Evolutionary conservation across 1,139 yeast genomes (phyloP).

Genomic region (Candida sanyaensis): DNA sequence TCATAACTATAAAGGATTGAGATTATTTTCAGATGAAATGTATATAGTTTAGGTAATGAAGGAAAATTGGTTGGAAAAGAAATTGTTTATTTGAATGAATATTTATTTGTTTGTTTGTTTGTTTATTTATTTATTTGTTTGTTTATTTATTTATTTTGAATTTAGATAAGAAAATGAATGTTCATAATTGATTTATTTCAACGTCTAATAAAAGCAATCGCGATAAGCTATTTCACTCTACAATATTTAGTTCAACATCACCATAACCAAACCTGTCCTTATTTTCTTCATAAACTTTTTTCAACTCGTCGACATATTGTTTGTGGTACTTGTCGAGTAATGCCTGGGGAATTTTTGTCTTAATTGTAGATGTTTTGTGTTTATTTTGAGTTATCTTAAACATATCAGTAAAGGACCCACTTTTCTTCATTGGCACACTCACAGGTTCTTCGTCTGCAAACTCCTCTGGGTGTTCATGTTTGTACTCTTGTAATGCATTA

Average conservation of each 20-base stretch:
- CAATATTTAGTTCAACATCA: conserved; percentile 49
- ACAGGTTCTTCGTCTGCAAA: conserved; percentile 9
- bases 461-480: conserved; percentile 29
- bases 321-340: conserved; percentile 71
- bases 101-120: background rate
- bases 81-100: background rate
- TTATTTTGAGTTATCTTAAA: conserved; percentile 20
- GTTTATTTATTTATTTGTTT: background rate
- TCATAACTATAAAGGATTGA: background rate
- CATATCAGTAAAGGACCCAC: conserved; percentile 15
- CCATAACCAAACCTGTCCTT: conserved; percentile 60
- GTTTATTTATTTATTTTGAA: background rate
- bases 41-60: background rate
- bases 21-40: background rate
- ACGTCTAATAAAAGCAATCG: too few relatives aligned
- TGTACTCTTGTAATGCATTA: conserved; percentile 34
- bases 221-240: conserved; percentile 29
- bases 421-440: background rate
- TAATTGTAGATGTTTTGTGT: conserved; percentile 14
- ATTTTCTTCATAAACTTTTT: conserved; percentile 67
- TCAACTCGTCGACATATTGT: conserved; percentile 68
- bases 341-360: conserved; percentile 39
- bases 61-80: background rate
- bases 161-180: background rate
- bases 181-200: background rate